Conservation (phyloP, 2,329 filamentous ascomycete species). For the Aureobasidium lini region DNA sequence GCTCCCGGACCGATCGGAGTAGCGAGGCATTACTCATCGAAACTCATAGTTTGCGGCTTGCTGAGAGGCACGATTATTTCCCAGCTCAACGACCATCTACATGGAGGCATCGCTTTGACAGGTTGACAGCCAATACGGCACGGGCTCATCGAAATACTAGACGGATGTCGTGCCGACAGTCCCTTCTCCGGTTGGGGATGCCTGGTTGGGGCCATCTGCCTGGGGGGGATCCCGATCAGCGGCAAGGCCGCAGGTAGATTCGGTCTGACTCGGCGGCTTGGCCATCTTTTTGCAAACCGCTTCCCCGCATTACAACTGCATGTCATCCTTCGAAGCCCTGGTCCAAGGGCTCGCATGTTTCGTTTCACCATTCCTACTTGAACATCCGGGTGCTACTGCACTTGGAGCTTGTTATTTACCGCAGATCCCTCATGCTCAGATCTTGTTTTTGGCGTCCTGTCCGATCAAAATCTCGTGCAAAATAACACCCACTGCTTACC, state of each 20-base stretch:
- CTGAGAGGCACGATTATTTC: neutral
- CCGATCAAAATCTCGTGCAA: neutral
- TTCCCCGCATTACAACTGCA: slow-evolving; percentile 11
- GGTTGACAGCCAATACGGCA: neutral
- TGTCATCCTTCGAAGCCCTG: neutral
- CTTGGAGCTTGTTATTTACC: neutral
- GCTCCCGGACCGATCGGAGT: neutral
- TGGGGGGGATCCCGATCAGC: slow-evolving; percentile 5
- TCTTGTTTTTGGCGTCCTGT: slow-evolving; percentile 3
- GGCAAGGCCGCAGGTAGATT: neutral
- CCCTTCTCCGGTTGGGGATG: slow-evolving; percentile 9
- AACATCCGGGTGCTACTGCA: neutral
- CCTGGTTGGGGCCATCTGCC: neutral
- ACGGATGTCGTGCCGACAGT: neutral
- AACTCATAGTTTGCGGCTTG: neutral
- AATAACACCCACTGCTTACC: neutral
- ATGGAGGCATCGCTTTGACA: neutral
- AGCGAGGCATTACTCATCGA: neutral
- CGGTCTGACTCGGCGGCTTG: slow-evolving; percentile 13
- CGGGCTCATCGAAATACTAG: neutral
- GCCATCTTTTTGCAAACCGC: neutral
- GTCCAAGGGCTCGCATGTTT: neutral
- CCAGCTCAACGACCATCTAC: slow-evolving; percentile 1
- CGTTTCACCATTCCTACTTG: neutral
- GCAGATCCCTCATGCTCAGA: neutral